Conservation (phyloP, 148 eudicot genomes). For the Salicornia ramosissima region DNA sequence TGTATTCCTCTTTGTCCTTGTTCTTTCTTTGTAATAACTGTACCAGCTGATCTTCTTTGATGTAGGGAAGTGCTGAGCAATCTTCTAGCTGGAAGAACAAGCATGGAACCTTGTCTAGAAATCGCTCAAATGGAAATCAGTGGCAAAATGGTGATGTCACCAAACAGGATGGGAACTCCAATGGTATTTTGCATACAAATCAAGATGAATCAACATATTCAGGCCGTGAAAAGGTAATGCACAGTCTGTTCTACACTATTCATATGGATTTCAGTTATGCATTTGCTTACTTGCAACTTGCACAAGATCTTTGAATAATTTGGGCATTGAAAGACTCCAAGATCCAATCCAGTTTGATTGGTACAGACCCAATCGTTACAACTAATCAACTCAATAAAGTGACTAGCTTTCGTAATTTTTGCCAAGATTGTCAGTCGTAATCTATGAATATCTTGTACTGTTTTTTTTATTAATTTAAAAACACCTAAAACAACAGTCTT, state of each 20-base stretch:
- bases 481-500: too few relatives aligned
- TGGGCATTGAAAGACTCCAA: too few relatives aligned
- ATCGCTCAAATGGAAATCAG: conserved; percentile 50
- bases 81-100: conserved; percentile 53
- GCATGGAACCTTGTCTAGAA: conserved; percentile 30
- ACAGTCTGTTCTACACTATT: conserved; percentile 18
- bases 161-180: conserved; percentile 59
- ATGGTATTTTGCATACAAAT: conserved; percentile 42
- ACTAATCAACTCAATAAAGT: too few relatives aligned
- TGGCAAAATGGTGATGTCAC: conserved; percentile 45
- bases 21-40: neutral
- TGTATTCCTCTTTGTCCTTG: neutral
- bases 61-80: conserved; percentile 51
- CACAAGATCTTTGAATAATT: neutral
- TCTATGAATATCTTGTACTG: too few relatives aligned
- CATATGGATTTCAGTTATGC: neutral
- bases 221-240: conserved; percentile 61
- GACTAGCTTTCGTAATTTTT: too few relatives aligned
- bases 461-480: too few relatives aligned
- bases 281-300: neutral
- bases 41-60: conserved; percentile 9
- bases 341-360: too few relatives aligned
- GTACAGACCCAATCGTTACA: too few relatives aligned
- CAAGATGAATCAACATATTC: conserved; percentile 33
- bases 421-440: too few relatives aligned